phyloP scores from a whole-genome alignment of 1,284 basidiomycete genomes.

The Meripilus lineatus region DNA sequence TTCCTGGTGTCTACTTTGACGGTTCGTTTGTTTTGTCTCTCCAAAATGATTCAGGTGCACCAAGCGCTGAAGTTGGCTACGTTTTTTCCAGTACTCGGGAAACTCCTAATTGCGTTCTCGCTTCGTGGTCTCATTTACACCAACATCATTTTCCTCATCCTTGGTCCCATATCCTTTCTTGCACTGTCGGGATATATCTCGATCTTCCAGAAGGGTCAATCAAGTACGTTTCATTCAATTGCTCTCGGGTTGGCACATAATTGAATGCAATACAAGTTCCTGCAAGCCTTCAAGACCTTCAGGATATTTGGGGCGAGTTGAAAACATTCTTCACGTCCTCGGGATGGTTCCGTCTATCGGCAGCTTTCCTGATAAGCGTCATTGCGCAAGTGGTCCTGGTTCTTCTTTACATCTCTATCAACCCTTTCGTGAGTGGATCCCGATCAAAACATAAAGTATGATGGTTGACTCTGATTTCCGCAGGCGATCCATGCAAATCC shows the following conservation, averaged over 20 bases:
- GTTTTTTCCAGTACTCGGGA: slow-evolving; percentile 66
- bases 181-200: slow-evolving; percentile 34
- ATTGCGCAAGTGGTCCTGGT: slow-evolving; percentile 45
- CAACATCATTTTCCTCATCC: slow-evolving; percentile 54
- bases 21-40: slow-evolving; percentile 52
- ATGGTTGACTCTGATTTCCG: neutral
- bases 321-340: slow-evolving; percentile 15
- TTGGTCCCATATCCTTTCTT: slow-evolving; percentile 53
- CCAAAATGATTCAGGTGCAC: too few relatives aligned
- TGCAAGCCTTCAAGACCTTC: slow-evolving; percentile 1
- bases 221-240: slow-evolving; percentile 15
- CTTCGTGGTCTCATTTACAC: slow-evolving; percentile 44
- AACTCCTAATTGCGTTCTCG: slow-evolving; percentile 48
- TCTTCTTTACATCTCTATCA: slow-evolving; percentile 44
- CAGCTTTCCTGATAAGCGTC: slow-evolving; percentile 42
- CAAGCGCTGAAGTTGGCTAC: too few relatives aligned
- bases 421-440: slow-evolving; percentile 55
- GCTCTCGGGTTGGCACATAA: too few relatives aligned
- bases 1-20: slow-evolving; percentile 62
- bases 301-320: slow-evolving; percentile 10
- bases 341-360: slow-evolving; percentile 50
- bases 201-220: slow-evolving; percentile 15
- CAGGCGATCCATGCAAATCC: slow-evolving; percentile 12
- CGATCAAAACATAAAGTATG: neutral
- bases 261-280: too few relatives aligned